Base-by-base conservation (phyloP, 78 protist genomes). In the Dictyostelium capitatum region DNA sequence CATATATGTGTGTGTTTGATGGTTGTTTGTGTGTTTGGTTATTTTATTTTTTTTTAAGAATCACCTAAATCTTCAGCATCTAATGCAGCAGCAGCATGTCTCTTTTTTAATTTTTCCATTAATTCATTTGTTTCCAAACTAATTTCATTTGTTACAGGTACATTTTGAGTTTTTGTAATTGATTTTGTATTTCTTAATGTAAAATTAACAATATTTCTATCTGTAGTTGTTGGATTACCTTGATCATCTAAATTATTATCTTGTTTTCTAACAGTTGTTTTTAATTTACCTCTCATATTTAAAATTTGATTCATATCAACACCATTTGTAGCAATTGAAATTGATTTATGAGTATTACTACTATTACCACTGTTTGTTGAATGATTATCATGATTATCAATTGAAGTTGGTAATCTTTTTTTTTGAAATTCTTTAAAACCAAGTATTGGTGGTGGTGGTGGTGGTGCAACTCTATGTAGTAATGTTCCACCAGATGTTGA, bases 11-110 rank as follows among this genome's bases (percentile, higher is more conserved):
- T 17, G 19, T 32, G 59, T 1, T 54, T 17, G 19, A 54, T 3
- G 19, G 59, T 64, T 37, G 43, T 37, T 37, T 37, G 43, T 37
- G 43, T 1, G n/a, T n/a, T n/a, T 37, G 43, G 43, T 37, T 37
- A 37, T 37, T n/a, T 3, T 37, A 37, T 37, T 3, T 1, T 37
- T 37, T 3, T 37, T 70, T 53, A 83, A 23, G 57, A 51, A 56
- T 83, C 90, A 56, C 91, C 81, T 25, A 84, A 53, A 41, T 84
- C 91, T 32, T 84, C 91, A 1, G 90, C 90, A 28, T 83, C 90
- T 14, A 46, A 0, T 4, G 65, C 23, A 19, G 59, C 79, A 9
- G 32, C 69, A 59, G 82, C 83, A 84, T 84, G 23, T 74, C 91
- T 84, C 19, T 84, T 84, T 84, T 84, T 82, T 23, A 84, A 25